Evolutionary conservation across 2,329 filamentous ascomycete genomes (phyloP).

Genomic region (Phaeosphaeriaceae sp.): DNA sequence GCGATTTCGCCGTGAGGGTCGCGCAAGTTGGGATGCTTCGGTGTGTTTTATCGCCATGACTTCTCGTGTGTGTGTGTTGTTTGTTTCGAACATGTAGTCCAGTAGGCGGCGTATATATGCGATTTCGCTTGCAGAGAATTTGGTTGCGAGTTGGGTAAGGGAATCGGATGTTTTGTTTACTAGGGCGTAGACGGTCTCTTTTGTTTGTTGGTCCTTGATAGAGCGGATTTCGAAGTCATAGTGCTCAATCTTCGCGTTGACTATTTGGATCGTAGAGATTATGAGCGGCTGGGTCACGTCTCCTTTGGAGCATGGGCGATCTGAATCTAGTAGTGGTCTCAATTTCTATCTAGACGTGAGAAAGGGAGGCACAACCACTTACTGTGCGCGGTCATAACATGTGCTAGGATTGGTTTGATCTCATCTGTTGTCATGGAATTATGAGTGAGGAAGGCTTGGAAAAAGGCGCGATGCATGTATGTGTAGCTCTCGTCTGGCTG

Average conservation of each 20-base stretch:
- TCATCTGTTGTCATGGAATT: constrained; percentile 78
- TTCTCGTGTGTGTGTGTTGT: constrained; percentile 81
- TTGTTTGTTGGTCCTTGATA: constrained; percentile 69
- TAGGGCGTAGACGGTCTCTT: constrained; percentile 76
- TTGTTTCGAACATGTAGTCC: constrained; percentile 88
- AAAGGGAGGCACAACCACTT: constrained; percentile 6
- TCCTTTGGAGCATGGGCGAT: constrained; percentile 58
- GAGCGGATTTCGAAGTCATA: constrained; percentile 90
- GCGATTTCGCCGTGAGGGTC: constrained; percentile 37
- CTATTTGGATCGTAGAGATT: constrained; percentile 69
- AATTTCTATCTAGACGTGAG: constrained; percentile 4
- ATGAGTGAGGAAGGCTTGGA: constrained; percentile 84
- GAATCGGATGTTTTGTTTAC: constrained; percentile 88
- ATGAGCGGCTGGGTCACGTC: constrained; percentile 74
- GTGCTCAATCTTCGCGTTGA: constrained; percentile 74
- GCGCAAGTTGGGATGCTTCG: constrained; percentile 75
- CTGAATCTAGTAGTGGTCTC: constrained; percentile 35
- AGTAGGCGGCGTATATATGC: constrained; percentile 86
- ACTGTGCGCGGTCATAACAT: constrained; percentile 70
- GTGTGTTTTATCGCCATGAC: constrained; percentile 81
- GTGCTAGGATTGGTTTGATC: constrained; percentile 73
- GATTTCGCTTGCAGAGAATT: constrained; percentile 81
- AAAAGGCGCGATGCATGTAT: constrained; percentile 81
- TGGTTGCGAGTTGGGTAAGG: constrained; percentile 85
- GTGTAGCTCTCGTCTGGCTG: constrained; percentile 25